Base-by-base conservation (phyloP, 352 stramenopile species). In the Aphanomyces invadans region DNA sequence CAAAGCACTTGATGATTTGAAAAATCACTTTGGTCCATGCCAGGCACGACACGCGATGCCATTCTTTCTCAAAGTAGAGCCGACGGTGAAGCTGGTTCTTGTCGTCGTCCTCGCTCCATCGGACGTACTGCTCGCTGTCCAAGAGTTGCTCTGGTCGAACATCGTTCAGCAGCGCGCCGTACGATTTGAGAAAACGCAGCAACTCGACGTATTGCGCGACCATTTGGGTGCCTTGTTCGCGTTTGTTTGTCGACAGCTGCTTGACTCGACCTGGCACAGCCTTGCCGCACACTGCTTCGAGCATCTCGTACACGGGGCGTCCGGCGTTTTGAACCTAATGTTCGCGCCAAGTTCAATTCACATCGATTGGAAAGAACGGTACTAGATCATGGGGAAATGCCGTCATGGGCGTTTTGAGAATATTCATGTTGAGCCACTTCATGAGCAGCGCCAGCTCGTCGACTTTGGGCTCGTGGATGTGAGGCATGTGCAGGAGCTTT, bases 1-100 rank as follows among this genome's bases (percentile, higher is more conserved):
- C 69, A 68, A 98, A 98, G 38, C 95, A 92, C 59, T 97, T 96
- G 65, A 98, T 76, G 4, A 92, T 77, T 65, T 98, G 90, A 36
- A 92, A 90, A 19, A 97, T 56, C 5, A 97, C 77, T 54, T 86
- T 83, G 71, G 94, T 89, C 90, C 89, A 97, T 2, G 87, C 81
- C 17, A 66, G 69, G 0, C 52, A 55, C 49, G 77, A 92, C 4
- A 92, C 60, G 0, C 31, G 26, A 0, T 28, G 55, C 80, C 80
- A 95, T 49, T 90, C 84, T 5, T 66, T 77, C 46, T 90, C 79
- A 0, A 92, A 68, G 0, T 45, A 72, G 15, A 76, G 71, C 0
- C 83, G 73, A 38, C 81, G 72, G 29, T 86, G 73, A 23, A 59
- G n/a, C 9, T 29, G 23, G 48, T 51, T 26, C 28, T 70, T 59